These are phyloP conservation scores for Cercospora brassicicola DNA, from an alignment of 2,329 filamentous ascomycete species.

Conservation along the genomic window DNA sequence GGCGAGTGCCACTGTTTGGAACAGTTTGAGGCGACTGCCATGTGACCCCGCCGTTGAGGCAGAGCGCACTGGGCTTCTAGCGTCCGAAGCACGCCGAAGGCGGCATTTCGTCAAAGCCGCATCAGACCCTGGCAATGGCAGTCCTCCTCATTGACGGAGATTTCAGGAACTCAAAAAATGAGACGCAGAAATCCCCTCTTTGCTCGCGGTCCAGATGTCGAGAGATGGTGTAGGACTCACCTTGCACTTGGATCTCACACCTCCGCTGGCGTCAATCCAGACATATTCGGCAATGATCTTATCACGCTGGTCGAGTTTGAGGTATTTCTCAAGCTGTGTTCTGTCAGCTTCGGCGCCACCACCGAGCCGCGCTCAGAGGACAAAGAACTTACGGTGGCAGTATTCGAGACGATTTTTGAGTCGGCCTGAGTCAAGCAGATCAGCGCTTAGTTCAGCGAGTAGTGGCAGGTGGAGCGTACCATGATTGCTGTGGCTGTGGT, in stretches of 20 bases:
- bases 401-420: constrained; percentile 45
- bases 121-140: constrained; percentile 13
- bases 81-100: constrained; percentile 20
- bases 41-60: background rate
- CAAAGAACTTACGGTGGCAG: constrained; percentile 47
- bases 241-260: constrained; percentile 91
- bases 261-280: constrained; percentile 85
- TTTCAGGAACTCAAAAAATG: constrained; percentile 10
- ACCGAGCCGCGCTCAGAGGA: background rate
- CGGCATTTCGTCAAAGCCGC: constrained; percentile 25
- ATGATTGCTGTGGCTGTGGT: constrained; percentile 12
- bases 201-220: background rate
- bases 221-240: constrained; percentile 57
- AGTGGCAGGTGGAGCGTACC: constrained; percentile 6
- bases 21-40: background rate
- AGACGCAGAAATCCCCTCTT: background rate
- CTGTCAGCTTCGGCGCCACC: constrained; percentile 18
- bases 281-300: constrained; percentile 91
- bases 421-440: constrained; percentile 26
- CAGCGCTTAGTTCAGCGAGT: background rate
- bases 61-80: constrained; percentile 17
- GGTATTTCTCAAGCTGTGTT: constrained; percentile 84
- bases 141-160: constrained; percentile 6
- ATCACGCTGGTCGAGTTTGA: constrained; percentile 85
- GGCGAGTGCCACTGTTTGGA: background rate